Conservation (phyloP, 2,329 filamentous ascomycete species). For the Colletotrichum melonis region DNA sequence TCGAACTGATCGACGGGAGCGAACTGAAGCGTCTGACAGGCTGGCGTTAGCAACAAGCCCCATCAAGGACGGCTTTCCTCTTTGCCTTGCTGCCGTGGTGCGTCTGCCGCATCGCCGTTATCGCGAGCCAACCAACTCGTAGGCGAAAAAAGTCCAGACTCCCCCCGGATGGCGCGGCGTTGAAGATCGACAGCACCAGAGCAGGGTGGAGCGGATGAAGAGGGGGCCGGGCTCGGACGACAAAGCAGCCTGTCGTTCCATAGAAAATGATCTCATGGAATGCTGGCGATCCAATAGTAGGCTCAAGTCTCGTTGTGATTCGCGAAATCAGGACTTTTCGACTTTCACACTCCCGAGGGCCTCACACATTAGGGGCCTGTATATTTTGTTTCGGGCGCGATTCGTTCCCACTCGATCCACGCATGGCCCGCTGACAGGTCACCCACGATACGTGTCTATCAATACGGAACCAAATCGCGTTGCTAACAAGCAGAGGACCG, state of each 20-base stretch:
- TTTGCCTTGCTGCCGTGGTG: constrained; percentile 4
- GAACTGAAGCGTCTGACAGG: background rate
- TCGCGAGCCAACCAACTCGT: constrained; percentile 11
- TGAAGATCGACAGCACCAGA: constrained; percentile 25
- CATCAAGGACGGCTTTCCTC: background rate
- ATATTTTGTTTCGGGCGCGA: constrained; percentile 18
- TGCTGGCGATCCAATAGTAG: constrained; percentile 8
- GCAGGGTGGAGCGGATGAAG: background rate
- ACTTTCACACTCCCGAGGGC: background rate
- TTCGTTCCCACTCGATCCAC: constrained; percentile 14
- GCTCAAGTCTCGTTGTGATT: background rate
- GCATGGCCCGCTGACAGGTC: constrained; percentile 13
- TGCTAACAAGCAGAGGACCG: background rate
- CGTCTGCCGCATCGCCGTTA: constrained; percentile 11
- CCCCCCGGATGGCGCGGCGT: constrained; percentile 28
- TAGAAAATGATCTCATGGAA: constrained; percentile 34
- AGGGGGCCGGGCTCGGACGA: background rate
- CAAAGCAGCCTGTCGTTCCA: constrained; percentile 10
- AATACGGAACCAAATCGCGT: background rate
- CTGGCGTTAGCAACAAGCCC: background rate
- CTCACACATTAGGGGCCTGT: background rate
- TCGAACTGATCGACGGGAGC: background rate
- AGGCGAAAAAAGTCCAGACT: constrained; percentile 10
- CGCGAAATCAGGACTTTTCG: background rate
- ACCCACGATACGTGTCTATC: background rate